Conservation (phyloP, 2,329 filamentous ascomycete genomes). For the Neopestalotiopsis sp. region DNA sequence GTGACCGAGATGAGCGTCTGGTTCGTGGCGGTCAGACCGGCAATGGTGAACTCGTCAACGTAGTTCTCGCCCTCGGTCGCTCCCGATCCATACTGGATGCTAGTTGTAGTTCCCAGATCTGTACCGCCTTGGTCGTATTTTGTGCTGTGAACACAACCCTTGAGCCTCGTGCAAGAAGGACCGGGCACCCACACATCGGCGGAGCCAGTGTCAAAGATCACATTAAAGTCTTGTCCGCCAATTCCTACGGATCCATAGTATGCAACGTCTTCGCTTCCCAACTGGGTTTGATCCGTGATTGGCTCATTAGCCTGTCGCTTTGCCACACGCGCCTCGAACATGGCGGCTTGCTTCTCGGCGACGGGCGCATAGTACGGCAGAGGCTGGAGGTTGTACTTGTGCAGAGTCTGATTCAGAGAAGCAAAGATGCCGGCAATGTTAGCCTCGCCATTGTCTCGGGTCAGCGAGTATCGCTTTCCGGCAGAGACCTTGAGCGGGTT, state of each 20-base stretch:
- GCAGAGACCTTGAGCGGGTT: neutral
- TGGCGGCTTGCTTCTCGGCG: constrained; percentile 7
- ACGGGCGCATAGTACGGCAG: constrained; percentile 16
- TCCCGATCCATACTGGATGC: constrained; percentile 40
- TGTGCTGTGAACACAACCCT: constrained; percentile 11
- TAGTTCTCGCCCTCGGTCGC: constrained; percentile 30
- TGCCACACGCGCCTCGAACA: neutral
- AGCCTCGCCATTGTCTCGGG: constrained; percentile 14
- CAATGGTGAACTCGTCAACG: constrained; percentile 32
- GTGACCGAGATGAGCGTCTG: constrained; percentile 38
- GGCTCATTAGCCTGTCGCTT: constrained; percentile 10
- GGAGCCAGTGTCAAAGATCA: constrained; percentile 13
- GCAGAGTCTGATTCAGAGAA: constrained; percentile 11
- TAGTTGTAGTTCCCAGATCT: constrained; percentile 26
- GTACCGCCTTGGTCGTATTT: constrained; percentile 15
- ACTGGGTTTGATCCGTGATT: neutral
- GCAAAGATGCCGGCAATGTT: constrained; percentile 15
- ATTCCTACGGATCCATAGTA: constrained; percentile 8
- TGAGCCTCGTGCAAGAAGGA: constrained; percentile 9
- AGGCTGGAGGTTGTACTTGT: constrained; percentile 13
- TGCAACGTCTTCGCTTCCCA: constrained; percentile 15
- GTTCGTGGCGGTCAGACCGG: constrained; percentile 20
- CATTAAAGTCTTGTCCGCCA: constrained; percentile 5
- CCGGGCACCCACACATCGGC: constrained; percentile 17
- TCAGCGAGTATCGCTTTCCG: neutral